Base-by-base conservation (phyloP, 2,329 filamentous ascomycete genomes). In the Xylariales sp. region DNA sequence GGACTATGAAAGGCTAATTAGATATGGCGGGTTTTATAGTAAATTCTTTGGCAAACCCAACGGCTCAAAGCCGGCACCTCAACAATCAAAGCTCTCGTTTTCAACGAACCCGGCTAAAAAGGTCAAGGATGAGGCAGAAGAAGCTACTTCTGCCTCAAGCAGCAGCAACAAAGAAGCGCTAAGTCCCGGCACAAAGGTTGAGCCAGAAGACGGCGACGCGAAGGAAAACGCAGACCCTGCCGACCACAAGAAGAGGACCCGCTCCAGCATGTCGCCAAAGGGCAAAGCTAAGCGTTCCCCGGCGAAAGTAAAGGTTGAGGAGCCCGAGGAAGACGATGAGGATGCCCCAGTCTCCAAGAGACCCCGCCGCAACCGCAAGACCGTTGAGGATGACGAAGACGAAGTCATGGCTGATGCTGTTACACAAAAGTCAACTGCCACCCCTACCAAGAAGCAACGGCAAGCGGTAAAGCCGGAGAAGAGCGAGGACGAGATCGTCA, bases 11-110 rank as follows among this genome's bases (percentile, higher is more conserved):
- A n/a, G n/a, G n/a, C n/a, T n/a, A n/a, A n/a, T n/a, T n/a, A n/a
- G n/a, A n/a, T n/a, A n/a, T n/a, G n/a, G n/a, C n/a, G n/a, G n/a
- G n/a, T n/a, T n/a, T 29, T 44, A 40, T 47, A 97, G 91, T 44
- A 93, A 91, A 59, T 96, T 95, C 67, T 95, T 96, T 57, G 79
- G 79, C 15, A 74, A 78, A 29, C 71, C 75, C 18, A 78, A 78
- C 52, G 82, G 79, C 35, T 61, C 72, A 5, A 76, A 74, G 49
- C 62, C 74, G 1, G 67, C 75, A 14, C 76, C 79, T 11, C 84
- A 88, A 58, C 88, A 95, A 61, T 83, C 86, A 1, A 93, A 82
- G 50, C 67, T 95, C 27, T 75, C 84, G 0, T 95, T 95, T 55
- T 79, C 81, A 24, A 81, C 78, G 33, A 80, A 78, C 54, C 33